A percentile compares a stretch with the other conserved stretches of the same genome.
Conservation (phyloP, 495 filamentous ascomycete genomes). For the Lasiosphaeria miniovina region DNA sequence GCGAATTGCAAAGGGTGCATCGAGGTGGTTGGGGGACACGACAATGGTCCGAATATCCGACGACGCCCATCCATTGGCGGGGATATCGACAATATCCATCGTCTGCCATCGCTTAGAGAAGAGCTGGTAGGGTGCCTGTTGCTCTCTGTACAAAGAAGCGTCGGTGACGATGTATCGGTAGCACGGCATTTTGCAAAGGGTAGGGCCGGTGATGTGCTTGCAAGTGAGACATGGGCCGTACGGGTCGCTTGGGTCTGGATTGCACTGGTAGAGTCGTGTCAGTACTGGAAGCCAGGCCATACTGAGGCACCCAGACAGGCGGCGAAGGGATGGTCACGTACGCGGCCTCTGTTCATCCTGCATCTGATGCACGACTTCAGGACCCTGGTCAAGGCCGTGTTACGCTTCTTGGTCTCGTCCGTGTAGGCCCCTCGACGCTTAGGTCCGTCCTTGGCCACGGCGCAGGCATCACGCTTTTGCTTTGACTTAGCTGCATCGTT, state of each 20-base stretch:
- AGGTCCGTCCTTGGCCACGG: slow-evolving; percentile 9
- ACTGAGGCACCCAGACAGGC: not conserved
- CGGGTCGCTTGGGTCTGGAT: slow-evolving; percentile 20
- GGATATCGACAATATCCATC: slow-evolving; percentile 29
- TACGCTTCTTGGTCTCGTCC: slow-evolving; percentile 22
- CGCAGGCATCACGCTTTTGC: slow-evolving; percentile 12
- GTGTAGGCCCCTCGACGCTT: slow-evolving; percentile 24
- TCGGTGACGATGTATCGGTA: slow-evolving; percentile 29
- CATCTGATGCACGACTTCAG: slow-evolving; percentile 31
- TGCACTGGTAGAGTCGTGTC: slow-evolving; percentile 11
- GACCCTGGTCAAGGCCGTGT: slow-evolving; percentile 25
- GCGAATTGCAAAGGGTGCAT: slow-evolving; percentile 17
- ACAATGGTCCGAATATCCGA: slow-evolving; percentile 13
- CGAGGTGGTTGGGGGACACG: slow-evolving; percentile 18
- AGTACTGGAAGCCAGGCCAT: too few species aligned
- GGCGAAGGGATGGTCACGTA: slow-evolving; percentile 6
- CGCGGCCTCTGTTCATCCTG: slow-evolving; percentile 27
- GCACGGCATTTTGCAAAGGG: slow-evolving; percentile 28
- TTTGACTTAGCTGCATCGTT: slow-evolving; percentile 9
- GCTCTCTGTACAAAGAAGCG: slow-evolving; percentile 27
- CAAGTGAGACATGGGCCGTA: slow-evolving; percentile 26
- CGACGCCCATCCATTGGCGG: slow-evolving; percentile 22
- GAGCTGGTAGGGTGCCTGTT: slow-evolving; percentile 21
- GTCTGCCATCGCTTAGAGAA: slow-evolving; percentile 25
- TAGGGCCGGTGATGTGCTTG: slow-evolving; percentile 24